A percentile compares a stretch with the other conserved stretches of the same genome.
These are phyloP conservation scores for Allium cepa DNA, from an alignment of 106 monocot species.

Conservation along the genomic window DNA sequence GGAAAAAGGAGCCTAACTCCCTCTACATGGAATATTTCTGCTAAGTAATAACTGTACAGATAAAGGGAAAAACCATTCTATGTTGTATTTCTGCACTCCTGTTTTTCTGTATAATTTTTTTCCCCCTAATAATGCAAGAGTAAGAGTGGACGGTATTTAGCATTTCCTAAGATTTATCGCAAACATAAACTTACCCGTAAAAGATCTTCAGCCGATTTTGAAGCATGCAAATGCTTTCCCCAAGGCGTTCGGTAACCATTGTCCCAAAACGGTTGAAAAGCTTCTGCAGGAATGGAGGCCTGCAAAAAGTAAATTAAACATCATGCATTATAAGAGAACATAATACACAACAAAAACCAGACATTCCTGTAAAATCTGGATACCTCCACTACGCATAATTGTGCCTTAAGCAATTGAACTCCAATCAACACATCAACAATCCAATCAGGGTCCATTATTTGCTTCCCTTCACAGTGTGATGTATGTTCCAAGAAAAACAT, in stretches of 20 bases:
- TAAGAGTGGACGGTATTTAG: too few species aligned
- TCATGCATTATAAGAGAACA: background rate
- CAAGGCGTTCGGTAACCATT: constrained; percentile 80
- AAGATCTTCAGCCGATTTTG: constrained; percentile 67
- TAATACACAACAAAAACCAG: background rate
- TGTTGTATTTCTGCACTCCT: too few species aligned
- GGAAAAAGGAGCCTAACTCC: too few species aligned
- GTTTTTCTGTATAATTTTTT: too few species aligned
- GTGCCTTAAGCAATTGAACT: constrained; percentile 58
- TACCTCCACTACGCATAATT: constrained; percentile 64
- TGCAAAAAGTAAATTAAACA: constrained; percentile 16
- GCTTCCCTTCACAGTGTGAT: constrained; percentile 40
- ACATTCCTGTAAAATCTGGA: background rate
- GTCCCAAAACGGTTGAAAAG: constrained; percentile 85
- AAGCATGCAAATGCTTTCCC: constrained; percentile 67
- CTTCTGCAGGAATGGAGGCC: constrained; percentile 83
- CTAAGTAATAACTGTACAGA: too few species aligned
- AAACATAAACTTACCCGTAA: constrained; percentile 47
- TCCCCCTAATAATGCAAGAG: too few species aligned
- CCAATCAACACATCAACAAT: constrained; percentile 38
- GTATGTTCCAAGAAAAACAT: constrained; percentile 50
- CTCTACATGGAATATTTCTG: too few species aligned
- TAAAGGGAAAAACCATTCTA: too few species aligned
- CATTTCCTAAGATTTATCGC: too few species aligned
- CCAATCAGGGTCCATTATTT: constrained; percentile 43